phyloP scores from a whole-genome alignment of 225 moss, liverwort and hornwort species.

The Thuidium tamariscinum region DNA sequence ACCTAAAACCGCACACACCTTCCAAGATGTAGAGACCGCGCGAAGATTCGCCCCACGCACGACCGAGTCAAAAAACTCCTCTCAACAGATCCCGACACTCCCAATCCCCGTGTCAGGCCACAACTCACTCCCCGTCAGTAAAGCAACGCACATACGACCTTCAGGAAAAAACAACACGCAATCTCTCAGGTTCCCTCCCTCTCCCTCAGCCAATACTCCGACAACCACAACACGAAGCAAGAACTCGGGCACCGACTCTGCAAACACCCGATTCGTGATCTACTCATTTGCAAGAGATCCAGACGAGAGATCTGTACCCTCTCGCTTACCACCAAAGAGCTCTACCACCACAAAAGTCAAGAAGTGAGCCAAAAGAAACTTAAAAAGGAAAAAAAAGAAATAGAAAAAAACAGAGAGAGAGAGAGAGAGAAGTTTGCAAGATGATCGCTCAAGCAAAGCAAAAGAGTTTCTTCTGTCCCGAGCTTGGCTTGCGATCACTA shows the following conservation, averaged over 20 bases:
- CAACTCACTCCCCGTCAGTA: background rate
- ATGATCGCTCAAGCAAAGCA: background rate
- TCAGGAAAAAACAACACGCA: background rate
- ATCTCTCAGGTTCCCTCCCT: background rate
- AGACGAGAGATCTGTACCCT: background rate
- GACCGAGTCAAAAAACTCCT: background rate
- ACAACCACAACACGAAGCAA: background rate
- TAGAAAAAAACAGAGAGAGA: background rate
- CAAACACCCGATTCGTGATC: conserved; percentile 13
- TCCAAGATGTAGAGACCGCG: background rate
- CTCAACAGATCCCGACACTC: background rate
- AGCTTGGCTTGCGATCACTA: background rate
- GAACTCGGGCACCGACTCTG: conserved; percentile 1
- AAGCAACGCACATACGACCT: background rate
- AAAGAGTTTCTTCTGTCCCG: background rate
- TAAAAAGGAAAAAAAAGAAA: background rate
- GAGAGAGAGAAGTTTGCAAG: background rate
- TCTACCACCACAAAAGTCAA: background rate
- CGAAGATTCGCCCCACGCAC: background rate
- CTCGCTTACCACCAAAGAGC: background rate
- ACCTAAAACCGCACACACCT: background rate
- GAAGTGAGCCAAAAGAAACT: background rate
- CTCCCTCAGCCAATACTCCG: conserved; percentile 6
- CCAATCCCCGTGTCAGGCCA: background rate
- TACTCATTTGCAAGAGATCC: conserved; percentile 23